phyloP scores from a whole-genome alignment of 306 rosid species.

The Lathyrus oleraceus region DNA sequence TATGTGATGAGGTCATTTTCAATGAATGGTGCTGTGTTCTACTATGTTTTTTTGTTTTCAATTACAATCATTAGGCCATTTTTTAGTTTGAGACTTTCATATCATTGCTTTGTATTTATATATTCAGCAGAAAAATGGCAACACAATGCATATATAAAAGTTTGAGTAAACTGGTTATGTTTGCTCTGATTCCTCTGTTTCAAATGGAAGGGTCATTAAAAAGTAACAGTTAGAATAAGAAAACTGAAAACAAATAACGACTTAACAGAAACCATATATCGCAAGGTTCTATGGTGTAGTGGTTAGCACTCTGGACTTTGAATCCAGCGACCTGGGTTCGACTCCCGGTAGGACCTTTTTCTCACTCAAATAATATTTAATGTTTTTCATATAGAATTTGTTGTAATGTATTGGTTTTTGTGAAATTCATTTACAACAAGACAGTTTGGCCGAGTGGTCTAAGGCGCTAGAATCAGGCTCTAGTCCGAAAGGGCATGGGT shows the following conservation, averaged over 20 bases:
- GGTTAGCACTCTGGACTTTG: conserved; percentile 65
- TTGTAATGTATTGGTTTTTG: too few relatives aligned
- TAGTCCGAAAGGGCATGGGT: not conserved
- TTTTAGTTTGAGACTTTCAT: too few relatives aligned
- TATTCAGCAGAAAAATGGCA: too few relatives aligned
- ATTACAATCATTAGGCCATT: too few relatives aligned
- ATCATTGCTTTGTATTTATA: too few relatives aligned
- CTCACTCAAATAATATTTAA: too few relatives aligned
- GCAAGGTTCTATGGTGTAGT: conserved; percentile 54
- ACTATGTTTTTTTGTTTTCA: too few relatives aligned
- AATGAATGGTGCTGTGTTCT: too few relatives aligned
- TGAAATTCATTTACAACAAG: not conserved
- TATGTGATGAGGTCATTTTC: conserved; percentile 49
- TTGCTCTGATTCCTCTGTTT: not conserved
- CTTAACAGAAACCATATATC: fast-evolving
- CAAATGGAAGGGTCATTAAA: too few relatives aligned
- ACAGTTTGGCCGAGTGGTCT: conserved; percentile 12
- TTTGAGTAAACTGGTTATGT: not conserved
- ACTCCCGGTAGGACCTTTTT: conserved; percentile 56
- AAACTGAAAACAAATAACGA: fast-evolving
- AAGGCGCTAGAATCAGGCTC: conserved; percentile 1
- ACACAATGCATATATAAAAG: not conserved
- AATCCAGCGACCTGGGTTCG: conserved; percentile 65
- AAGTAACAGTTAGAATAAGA: too few relatives aligned
- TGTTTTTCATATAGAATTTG: too few relatives aligned